A percentile compares a stretch with the other conserved stretches of the same genome.
phyloP scores from a whole-genome alignment of 352 stramenopile genomes.

The Phytophthora boehmeriae region DNA sequence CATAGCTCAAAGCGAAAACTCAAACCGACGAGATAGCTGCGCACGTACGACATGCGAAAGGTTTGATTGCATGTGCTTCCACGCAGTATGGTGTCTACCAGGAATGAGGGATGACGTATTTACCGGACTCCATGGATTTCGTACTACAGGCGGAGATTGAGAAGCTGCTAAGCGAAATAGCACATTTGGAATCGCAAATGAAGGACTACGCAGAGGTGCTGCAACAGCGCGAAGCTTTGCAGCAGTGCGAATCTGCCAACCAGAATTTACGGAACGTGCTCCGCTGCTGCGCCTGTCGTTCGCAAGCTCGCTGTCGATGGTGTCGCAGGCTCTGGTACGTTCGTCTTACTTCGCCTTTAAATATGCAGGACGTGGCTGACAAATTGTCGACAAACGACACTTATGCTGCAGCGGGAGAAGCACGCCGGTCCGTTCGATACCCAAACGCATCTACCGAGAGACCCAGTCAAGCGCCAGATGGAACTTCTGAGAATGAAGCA shows the following conservation, averaged over 20 bases:
- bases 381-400: not conserved
- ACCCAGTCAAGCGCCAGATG: conserved; percentile 10
- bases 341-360: not conserved
- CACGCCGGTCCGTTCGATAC: conserved; percentile 29
- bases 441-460: conserved; percentile 19
- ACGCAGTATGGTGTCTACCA: too few relatives aligned
- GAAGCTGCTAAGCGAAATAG: conserved; percentile 21
- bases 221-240: conserved; percentile 13
- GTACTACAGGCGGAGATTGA: conserved; percentile 25
- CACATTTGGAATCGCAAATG: conserved; percentile 18
- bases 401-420: conserved; percentile 18
- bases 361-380: not conserved
- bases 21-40: conserved; percentile 15
- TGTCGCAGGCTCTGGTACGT: conserved; percentile 25
- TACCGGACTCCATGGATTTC: not conserved
- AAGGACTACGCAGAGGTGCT: conserved; percentile 12
- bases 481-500: conserved; percentile 31
- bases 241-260: conserved; percentile 11
- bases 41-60: conserved; percentile 32
- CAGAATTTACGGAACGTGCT: conserved; percentile 23
- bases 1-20: conserved; percentile 7
- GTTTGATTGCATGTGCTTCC: conserved; percentile 5
- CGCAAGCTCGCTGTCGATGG: conserved; percentile 28
- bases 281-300: conserved; percentile 28
- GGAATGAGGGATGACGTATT: not conserved